These are phyloP conservation scores for Zymoseptoria brevis DNA, from an alignment of 2,329 filamentous ascomycete species.

Conservation along the genomic window DNA sequence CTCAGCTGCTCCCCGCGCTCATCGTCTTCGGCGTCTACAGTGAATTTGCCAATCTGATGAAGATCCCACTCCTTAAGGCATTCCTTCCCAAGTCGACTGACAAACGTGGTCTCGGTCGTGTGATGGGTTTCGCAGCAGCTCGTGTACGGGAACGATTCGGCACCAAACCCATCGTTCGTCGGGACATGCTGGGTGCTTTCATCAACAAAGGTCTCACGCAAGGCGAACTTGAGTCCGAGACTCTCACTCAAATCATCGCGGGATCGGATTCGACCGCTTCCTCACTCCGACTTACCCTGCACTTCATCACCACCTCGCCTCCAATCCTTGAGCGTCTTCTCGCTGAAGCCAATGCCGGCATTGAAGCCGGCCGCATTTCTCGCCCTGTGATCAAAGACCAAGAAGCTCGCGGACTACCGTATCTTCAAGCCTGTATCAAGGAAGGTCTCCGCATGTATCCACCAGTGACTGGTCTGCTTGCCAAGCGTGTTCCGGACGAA, in stretches of 20 bases:
- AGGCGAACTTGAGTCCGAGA: constrained; percentile 38
- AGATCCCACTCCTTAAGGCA: constrained; percentile 35
- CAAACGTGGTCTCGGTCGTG: constrained; percentile 33
- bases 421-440: constrained; percentile 41
- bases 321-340: constrained; percentile 40
- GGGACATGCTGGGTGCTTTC: constrained; percentile 50
- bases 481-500: constrained; percentile 29
- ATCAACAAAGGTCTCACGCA: constrained; percentile 39
- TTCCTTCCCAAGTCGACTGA: constrained; percentile 42
- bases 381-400: constrained; percentile 44
- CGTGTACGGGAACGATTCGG: constrained; percentile 42
- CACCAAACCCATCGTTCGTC: constrained; percentile 35
- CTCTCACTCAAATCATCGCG: constrained; percentile 42
- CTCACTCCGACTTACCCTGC: constrained; percentile 45
- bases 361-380: constrained; percentile 33
- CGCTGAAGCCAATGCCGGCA: constrained; percentile 38
- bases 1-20: constrained; percentile 38
- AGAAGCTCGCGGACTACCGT: constrained; percentile 36
- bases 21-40: constrained; percentile 40
- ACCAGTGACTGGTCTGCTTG: constrained; percentile 32
- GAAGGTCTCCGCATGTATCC: constrained; percentile 42
- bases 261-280: constrained; percentile 53
- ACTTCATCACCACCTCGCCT: constrained; percentile 47
- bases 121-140: constrained; percentile 39
- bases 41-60: constrained; percentile 35